These are phyloP conservation scores for Wickerhamiella bombiphila DNA, from an alignment of 805 yeast species.

Conservation along the genomic window DNA sequence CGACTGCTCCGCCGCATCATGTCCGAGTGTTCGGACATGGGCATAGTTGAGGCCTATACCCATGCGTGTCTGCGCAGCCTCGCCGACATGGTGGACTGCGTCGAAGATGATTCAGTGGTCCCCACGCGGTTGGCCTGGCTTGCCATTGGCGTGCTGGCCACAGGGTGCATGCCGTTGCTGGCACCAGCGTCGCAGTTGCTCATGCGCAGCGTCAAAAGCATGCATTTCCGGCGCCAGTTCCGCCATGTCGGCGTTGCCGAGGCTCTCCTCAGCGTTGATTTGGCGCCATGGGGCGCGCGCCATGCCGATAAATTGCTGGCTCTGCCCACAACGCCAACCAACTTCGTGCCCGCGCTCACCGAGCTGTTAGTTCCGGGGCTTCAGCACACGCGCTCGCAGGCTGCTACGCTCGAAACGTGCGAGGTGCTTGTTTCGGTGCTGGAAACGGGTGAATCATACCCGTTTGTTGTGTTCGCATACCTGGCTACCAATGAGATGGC, in stretches of 20 bases:
- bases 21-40: conserved; percentile 1
- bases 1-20: not conserved
- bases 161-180: conserved; percentile 1
- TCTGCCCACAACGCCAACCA: not conserved
- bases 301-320: not conserved
- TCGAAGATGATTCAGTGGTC: conserved; percentile 1
- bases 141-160: not conserved
- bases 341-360: not conserved
- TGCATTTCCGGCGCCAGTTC: conserved; percentile 1
- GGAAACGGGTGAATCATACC: not conserved
- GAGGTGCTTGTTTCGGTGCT: conserved; percentile 1
- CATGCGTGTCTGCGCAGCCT: not conserved
- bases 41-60: not conserved
- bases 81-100: not conserved
- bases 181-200: not conserved
- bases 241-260: not conserved
- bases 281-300: not conserved
- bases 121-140: conserved; percentile 1
- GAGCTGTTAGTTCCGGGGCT: conserved; percentile 2
- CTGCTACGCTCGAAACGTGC: conserved; percentile 1
- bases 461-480: conserved; percentile 1
- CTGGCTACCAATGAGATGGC: conserved; percentile 3
- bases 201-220: not conserved
- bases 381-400: conserved; percentile 3
- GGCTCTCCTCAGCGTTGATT: not conserved